Evolutionary conservation across 108 stramenopile species (phyloP), one percentile per base, ranked within the genome.

Genomic region (Nitzschia sp.): DNA sequence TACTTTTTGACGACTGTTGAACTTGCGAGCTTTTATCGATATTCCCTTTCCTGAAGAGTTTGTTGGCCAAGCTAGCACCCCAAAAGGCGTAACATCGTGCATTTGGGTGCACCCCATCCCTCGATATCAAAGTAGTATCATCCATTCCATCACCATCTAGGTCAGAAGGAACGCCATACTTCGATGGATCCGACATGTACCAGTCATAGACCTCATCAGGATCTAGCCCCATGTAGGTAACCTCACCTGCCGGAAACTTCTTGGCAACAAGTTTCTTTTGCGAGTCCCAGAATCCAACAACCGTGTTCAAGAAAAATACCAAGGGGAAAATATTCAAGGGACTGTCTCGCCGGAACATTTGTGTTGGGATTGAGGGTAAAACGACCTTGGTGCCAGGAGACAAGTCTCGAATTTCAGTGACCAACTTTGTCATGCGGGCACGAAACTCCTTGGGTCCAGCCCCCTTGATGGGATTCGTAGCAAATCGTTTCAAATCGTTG

Each of bases 81-180:
- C 86, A 87, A 26, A 66, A 57, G 0, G 72, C 68, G 68, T 87
- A 87, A 47, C 83, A 76, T 29, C 70, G 38, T 30, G 72, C 80
- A 48, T 88, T 88, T 0, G 87, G 87, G 70, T 88, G 87, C 5
- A 88, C 82, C 8, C 87, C 87, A 59, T 88, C 87, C 1, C 64
- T 32, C n/a, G 79, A 56, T 1, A 82, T 54, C 23, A 80, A 51
- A 11, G 56, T 34, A 42, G 55, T 34, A 17, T 51, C 72, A 73
- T 48, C 38, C 25, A 59, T 59, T 45, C 59, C 81, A 36, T 68
- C 64, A 6, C 28, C 56, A 30, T 57, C 21, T 18, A 32, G 31
- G 29, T 57, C 56, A 3, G 56, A 57, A 13, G 56, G 56, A 57
- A 31, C 27, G 9, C 56, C 56, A 57, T 57, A 57, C 31, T 57